Percentiles rank a stretch among this genome's conserved stretches.
Evolutionary conservation across 2,329 filamentous ascomycete species (phyloP).

Genomic region (Pezicula neosporulosa): DNA sequence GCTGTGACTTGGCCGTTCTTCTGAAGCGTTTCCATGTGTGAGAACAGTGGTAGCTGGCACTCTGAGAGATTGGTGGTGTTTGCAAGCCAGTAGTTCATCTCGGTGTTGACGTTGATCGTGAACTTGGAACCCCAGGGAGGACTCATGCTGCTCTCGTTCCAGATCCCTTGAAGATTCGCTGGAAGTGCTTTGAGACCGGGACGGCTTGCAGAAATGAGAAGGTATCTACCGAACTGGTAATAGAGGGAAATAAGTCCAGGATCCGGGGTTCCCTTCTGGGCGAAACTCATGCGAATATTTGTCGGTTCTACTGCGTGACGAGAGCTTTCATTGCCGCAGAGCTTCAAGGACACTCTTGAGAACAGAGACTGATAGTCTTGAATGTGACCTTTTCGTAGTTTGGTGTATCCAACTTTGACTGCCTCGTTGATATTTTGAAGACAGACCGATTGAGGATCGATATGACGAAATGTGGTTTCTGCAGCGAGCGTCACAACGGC

Average conservation of each 20-base stretch:
- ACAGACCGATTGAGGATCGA: neutral
- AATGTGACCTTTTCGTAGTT: neutral
- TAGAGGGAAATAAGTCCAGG: slow-evolving; percentile 20
- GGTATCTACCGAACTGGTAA: slow-evolving; percentile 28
- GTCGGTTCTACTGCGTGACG: neutral
- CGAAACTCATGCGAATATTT: neutral
- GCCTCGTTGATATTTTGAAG: neutral
- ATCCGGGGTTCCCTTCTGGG: slow-evolving; percentile 3
- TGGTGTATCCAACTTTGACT: neutral
- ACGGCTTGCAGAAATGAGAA: slow-evolving; percentile 23
- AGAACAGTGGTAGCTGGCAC: slow-evolving; percentile 3
- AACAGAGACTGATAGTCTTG: neutral
- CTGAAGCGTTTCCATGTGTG: slow-evolving; percentile 1
- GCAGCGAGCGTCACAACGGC: neutral
- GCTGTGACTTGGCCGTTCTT: slow-evolving; percentile 8
- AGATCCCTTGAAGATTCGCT: slow-evolving; percentile 35
- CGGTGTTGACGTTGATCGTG: slow-evolving; percentile 35
- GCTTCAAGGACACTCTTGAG: neutral
- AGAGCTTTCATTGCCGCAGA: neutral
- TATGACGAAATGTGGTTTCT: neutral
- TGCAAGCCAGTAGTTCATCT: slow-evolving; percentile 36
- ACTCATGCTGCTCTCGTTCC: slow-evolving; percentile 29
- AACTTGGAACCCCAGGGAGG: slow-evolving; percentile 34
- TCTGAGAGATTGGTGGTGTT: slow-evolving; percentile 15
- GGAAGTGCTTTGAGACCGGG: slow-evolving; percentile 19